Conservation (phyloP, 2,329 filamentous ascomycete genomes). For the Aspergillus intermedius region DNA sequence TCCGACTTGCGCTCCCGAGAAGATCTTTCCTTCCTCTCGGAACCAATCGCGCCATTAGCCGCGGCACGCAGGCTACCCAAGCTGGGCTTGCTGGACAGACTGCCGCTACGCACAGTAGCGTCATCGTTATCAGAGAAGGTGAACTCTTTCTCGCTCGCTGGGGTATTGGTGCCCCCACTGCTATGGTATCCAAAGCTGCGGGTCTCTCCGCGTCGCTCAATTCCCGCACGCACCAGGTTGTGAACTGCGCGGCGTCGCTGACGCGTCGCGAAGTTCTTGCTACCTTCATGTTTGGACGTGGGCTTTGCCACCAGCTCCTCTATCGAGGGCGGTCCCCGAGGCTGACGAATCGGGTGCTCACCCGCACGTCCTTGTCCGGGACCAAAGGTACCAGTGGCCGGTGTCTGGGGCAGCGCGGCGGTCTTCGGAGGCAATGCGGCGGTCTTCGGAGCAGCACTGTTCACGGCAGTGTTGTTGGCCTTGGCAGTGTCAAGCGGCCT, state of each 20-base stretch:
- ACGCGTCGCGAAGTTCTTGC: constrained; percentile 91
- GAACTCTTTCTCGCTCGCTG: constrained; percentile 73
- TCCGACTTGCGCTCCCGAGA: constrained; percentile 52
- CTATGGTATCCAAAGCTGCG: constrained; percentile 59
- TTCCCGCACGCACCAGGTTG: constrained; percentile 82
- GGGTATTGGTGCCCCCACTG: constrained; percentile 71
- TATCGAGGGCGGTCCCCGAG: constrained; percentile 80
- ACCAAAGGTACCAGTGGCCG: constrained; percentile 77
- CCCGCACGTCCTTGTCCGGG: constrained; percentile 89
- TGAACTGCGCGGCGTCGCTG: constrained; percentile 87
- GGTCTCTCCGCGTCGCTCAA: constrained; percentile 71
- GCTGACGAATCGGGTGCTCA: constrained; percentile 89
- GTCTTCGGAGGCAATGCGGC: constrained; percentile 59
- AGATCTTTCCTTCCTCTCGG: constrained; percentile 68
- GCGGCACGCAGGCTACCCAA: constrained; percentile 69
- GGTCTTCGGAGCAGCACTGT: constrained; percentile 46
- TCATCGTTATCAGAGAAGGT: constrained; percentile 70
- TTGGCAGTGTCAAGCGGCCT: constrained; percentile 41
- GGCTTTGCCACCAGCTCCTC: constrained; percentile 88
- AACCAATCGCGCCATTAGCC: constrained; percentile 79
- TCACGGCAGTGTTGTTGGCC: constrained; percentile 34
- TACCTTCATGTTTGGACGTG: constrained; percentile 87
- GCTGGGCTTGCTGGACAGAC: constrained; percentile 68
- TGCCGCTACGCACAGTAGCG: constrained; percentile 68
- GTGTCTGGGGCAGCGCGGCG: constrained; percentile 71